Evolutionary conservation across 768 basidiomycete species (phyloP).

Genomic region (Suillus cothurnatus): DNA sequence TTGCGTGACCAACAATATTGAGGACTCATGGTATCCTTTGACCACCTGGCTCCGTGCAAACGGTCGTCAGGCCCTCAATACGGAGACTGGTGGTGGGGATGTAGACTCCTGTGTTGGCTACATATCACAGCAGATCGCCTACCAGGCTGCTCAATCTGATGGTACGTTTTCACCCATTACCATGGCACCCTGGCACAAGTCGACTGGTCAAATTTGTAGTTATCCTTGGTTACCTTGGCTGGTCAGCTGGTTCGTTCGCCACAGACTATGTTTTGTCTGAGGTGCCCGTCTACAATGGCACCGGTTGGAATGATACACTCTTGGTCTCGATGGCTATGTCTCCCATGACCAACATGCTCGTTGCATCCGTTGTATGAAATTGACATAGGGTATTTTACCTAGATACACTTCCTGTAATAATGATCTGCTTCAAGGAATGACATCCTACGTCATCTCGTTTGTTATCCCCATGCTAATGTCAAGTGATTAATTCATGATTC

Average conservation of each 20-base stretch:
- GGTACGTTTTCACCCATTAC: slow-evolving; percentile 32
- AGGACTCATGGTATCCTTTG: slow-evolving; percentile 46
- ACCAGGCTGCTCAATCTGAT: slow-evolving; percentile 50
- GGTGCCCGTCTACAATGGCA: slow-evolving; percentile 31
- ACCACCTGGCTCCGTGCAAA: slow-evolving; percentile 52
- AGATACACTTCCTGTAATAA: background rate
- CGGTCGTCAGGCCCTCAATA: slow-evolving; percentile 56
- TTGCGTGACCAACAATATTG: slow-evolving; percentile 59
- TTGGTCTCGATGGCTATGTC: slow-evolving; percentile 39
- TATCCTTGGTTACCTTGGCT: slow-evolving; percentile 56
- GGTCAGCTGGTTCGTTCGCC: slow-evolving; percentile 58
- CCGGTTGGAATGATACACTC: slow-evolving; percentile 40
- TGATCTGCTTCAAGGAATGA: background rate
- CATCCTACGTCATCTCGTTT: background rate
- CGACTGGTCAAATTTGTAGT: slow-evolving; percentile 30
- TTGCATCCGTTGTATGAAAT: slow-evolving; percentile 13
- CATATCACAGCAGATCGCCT: slow-evolving; percentile 49
- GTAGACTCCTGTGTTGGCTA: slow-evolving; percentile 48
- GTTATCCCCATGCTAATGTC: background rate
- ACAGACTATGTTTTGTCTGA: slow-evolving; percentile 38
- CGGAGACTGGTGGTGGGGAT: slow-evolving; percentile 66
- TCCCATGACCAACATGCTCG: slow-evolving; percentile 19
- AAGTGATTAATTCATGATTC: background rate
- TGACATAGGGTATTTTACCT: too few relatives aligned
- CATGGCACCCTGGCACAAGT: background rate